phyloP scores from a whole-genome alignment of 805 yeast species.

The Metschnikowia reukaufii region DNA sequence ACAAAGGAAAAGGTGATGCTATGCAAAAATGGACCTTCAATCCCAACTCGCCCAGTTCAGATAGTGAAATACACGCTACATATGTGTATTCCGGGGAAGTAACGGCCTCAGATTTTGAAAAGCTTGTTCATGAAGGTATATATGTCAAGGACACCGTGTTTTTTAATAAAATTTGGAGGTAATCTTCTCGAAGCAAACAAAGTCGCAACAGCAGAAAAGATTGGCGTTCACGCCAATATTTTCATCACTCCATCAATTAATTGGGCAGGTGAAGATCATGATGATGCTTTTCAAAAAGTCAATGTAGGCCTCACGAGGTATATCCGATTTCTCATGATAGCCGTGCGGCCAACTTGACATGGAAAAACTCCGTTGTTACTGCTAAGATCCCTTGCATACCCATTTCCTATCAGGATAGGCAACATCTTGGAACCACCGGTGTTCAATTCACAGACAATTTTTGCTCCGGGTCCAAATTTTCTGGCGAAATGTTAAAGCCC shows the following conservation, averaged over 20 bases:
- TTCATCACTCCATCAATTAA: constrained; percentile 48
- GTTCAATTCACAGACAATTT: constrained; percentile 28
- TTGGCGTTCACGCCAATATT: constrained; percentile 64
- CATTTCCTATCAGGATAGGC: constrained; percentile 71
- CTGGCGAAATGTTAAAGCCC: constrained; percentile 24
- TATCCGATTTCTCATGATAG: constrained; percentile 50
- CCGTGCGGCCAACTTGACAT: constrained; percentile 37
- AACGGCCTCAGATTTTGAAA: constrained; percentile 49
- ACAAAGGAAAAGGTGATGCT: constrained; percentile 29
- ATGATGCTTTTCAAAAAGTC: constrained; percentile 50
- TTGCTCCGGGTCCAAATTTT: constrained; percentile 28
- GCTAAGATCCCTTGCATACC: constrained; percentile 79
- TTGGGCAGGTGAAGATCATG: constrained; percentile 21
- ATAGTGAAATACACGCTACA: constrained; percentile 54
- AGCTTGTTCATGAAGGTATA: constrained; percentile 37
- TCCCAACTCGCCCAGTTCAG: constrained; percentile 56
- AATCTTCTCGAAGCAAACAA: constrained; percentile 37
- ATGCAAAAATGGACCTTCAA: constrained; percentile 55
- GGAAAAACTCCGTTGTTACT: constrained; percentile 50
- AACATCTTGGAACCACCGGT: constrained; percentile 24
- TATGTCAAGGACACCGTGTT: constrained; percentile 51
- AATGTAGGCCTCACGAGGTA: constrained; percentile 59
- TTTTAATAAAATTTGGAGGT: constrained; percentile 59
- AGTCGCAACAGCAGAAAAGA: constrained; percentile 49
- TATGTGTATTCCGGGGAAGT: constrained; percentile 72